Evolutionary conservation across 176 grass and related monocot genomes (phyloP).

Genomic region (maize (Zea mays)): Zm-B73-REFERENCE-NAM-5.0 NC_050100.1:20194501-20195000

Average conservation of each 20-base stretch:
- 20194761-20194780: neutral
- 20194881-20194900: neutral
- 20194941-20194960: conserved; percentile 7
- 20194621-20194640: no score
- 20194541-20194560: no score
- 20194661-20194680: neutral
- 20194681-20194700: neutral
- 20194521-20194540: no score
- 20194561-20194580: no score
- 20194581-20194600: no score
- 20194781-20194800: neutral
- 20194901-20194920: neutral
- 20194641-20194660: neutral
- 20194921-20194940: neutral
- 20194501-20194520: no score
- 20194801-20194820: neutral
- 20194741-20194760: neutral
- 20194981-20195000: neutral
- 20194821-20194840: neutral
- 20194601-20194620: no score
- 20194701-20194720: neutral
- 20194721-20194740: neutral
- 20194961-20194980: neutral
- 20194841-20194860: neutral
- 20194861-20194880: conserved; percentile 1